Conservation (phyloP, 495 filamentous ascomycete genomes). For the Aspergillus ellipticus region DNA sequence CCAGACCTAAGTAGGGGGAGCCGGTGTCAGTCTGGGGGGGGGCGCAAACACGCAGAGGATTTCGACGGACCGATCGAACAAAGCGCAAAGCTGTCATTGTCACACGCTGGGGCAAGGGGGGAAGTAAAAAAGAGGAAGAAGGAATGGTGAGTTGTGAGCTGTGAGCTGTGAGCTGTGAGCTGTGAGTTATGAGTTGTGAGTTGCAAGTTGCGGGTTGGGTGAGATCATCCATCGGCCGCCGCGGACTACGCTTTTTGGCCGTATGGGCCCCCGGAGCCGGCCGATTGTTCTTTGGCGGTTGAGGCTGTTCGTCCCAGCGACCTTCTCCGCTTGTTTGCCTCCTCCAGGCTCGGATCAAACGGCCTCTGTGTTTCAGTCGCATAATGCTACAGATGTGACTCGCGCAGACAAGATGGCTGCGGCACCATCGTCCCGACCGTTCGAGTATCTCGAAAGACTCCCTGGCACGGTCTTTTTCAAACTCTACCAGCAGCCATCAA, state of each 20-base stretch:
- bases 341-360: neutral
- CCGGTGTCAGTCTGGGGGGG: slow-evolving; percentile 7
- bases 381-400: slow-evolving; percentile 39
- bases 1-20: slow-evolving; percentile 67
- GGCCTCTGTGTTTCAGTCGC: slow-evolving; percentile 9
- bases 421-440: slow-evolving; percentile 54
- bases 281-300: slow-evolving; percentile 16
- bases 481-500: slow-evolving; percentile 94
- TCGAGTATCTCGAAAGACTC: slow-evolving; percentile 87
- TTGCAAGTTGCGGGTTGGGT: no score
- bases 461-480: slow-evolving; percentile 82
- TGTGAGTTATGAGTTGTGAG: no score
- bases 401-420: slow-evolving; percentile 58
- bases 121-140: slow-evolving; percentile 4
- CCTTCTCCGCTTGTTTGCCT: slow-evolving; percentile 12
- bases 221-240: slow-evolving; percentile 27
- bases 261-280: slow-evolving; percentile 28
- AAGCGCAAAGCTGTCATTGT: slow-evolving; percentile 59
- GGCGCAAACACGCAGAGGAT: no score
- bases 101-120: neutral
- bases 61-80: slow-evolving; percentile 52
- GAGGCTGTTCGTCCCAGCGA: slow-evolving; percentile 5
- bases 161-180: no score
- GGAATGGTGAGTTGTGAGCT: no score
- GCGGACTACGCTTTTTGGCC: slow-evolving; percentile 34